Base-by-base conservation (phyloP, 2,329 filamentous ascomycete genomes). In the Trichophyton schoenleinii region DNA sequence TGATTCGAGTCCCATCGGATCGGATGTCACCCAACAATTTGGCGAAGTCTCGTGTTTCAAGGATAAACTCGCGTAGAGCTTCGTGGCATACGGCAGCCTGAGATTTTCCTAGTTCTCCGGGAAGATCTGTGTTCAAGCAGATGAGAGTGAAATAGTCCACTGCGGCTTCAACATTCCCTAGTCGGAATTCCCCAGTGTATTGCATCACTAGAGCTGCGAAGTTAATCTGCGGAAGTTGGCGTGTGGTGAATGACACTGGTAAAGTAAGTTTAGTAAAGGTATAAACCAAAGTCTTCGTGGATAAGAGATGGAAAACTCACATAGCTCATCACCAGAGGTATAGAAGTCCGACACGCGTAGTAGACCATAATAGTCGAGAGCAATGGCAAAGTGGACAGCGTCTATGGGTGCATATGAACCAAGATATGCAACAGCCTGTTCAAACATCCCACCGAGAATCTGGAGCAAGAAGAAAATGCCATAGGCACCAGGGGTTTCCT, bases 1-100 rank as follows among this genome's bases (percentile, higher is more conserved):
- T 85, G 67, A 96, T 89, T 63, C 91, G 87, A 64, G 85, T 86
- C 22, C 94, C 94, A 70, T 97, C 90, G 1, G 85, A 83, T 63
- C 86, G 83, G 68, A 99, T 91, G 71, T 99, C 95, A 60, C 95
- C 94, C 57, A 99, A 85, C 13, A 99, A 79, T 69, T 90, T 88
- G 69, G 91, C 92, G 74, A 97, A 99, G 71, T 99, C 94, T 66
- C 92, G 85, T 20, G 91, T 96, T 76, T 99, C 94, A n/a, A 99
- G 81, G 28, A 96, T 91, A 61, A 97, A 85, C 74, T 97, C 94
- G 41, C 91, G 88, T 62, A 99, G 79, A 5, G 91, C 92, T 73
- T 96, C 90, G 73, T 96, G 90, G 74, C 92, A 97, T 42, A 96
- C 83, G 57, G 83, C 84, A 60, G 86, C 83, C 71, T 96, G 92